Conservation (phyloP, 768 basidiomycete species). For the Butyriboletus loyo region DNA sequence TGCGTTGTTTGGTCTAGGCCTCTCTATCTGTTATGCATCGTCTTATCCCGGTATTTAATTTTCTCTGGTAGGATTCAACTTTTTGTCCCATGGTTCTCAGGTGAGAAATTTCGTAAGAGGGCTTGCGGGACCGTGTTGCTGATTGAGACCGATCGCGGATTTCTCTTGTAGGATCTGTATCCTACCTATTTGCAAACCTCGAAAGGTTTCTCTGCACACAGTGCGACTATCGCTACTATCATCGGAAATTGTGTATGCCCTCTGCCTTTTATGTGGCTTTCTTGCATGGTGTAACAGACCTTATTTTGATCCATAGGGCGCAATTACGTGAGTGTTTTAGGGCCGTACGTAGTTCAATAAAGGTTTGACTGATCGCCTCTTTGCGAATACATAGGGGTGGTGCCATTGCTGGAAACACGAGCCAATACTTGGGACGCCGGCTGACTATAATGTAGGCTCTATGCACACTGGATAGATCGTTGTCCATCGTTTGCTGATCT, state of each 20-base stretch:
- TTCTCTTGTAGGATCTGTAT: constrained; percentile 56
- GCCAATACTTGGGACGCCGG: constrained; percentile 80
- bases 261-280: neutral
- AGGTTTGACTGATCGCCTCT: neutral
- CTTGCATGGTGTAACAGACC: neutral
- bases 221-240: constrained; percentile 75
- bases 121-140: neutral
- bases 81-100: constrained; percentile 72
- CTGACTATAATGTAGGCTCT: constrained; percentile 59
- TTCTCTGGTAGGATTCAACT: constrained; percentile 57
- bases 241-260: constrained; percentile 63
- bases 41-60: neutral
- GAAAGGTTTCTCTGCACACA: constrained; percentile 56
- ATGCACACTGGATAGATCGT: neutral
- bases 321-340: constrained; percentile 37
- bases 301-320: constrained; percentile 32
- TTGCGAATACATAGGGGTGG: constrained; percentile 49
- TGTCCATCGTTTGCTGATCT: neutral
- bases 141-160: neutral
- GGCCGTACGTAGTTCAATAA: constrained; percentile 5
- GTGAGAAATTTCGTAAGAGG: constrained; percentile 26
- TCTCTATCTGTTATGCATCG: neutral
- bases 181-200: constrained; percentile 68
- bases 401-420: constrained; percentile 63
- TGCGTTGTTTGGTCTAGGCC: constrained; percentile 12